Evolutionary conservation across 495 filamentous ascomycete genomes (phyloP).

Genomic region (Bacidia gigantensis): DNA sequence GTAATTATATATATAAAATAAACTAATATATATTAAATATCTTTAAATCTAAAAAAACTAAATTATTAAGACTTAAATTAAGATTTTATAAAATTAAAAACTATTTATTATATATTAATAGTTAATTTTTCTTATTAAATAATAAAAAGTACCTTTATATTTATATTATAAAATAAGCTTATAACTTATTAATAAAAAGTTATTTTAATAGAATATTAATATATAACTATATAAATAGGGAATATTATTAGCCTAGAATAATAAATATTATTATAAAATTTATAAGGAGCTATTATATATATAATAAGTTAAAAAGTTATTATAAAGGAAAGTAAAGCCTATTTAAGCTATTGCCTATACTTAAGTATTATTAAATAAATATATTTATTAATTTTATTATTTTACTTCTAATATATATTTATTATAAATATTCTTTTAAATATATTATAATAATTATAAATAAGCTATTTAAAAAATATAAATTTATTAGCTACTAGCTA

Average conservation of each 20-base stretch:
- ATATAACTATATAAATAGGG: slow-evolving; percentile 1
- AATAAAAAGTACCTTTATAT: slow-evolving; percentile 2
- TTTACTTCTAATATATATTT: not conserved
- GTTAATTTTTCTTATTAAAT: not conserved
- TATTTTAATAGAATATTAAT: not conserved
- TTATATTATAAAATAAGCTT: not conserved
- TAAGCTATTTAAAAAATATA: not conserved
- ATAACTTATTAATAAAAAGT: not conserved
- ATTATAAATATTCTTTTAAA: not conserved
- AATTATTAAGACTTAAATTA: not conserved
- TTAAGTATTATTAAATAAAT: not conserved
- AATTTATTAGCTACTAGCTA: not conserved
- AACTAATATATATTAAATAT: not conserved
- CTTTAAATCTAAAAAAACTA: not conserved
- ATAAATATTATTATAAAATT: not conserved
- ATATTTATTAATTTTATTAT: slow-evolving; percentile 2
- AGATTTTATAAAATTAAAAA: not conserved
- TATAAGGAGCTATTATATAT: slow-evolving; percentile 2
- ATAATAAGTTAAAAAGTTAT: slow-evolving; percentile 1
- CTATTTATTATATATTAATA: not conserved
- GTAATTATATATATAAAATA: not conserved
- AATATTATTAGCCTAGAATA: slow-evolving; percentile 1
- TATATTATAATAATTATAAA: not conserved
- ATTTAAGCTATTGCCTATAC: not conserved
- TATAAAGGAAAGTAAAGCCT: not conserved